Percentiles rank a stretch among this genome's conserved stretches.
phyloP scores from a whole-genome alignment of 805 yeast species.

The Wickerhamiella occidentalis region DNA sequence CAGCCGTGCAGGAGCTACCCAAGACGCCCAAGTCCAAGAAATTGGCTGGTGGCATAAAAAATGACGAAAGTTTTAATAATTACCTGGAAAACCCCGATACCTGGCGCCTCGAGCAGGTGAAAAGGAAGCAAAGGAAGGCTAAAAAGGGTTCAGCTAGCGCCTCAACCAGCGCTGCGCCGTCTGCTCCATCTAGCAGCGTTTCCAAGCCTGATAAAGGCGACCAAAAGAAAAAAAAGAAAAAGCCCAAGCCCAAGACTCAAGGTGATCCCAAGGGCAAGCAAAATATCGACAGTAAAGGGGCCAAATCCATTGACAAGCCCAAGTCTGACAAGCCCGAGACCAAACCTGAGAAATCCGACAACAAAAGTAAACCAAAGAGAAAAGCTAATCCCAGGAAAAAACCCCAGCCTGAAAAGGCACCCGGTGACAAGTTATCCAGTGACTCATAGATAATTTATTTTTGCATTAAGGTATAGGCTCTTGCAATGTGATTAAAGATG shows the following conservation, averaged over 20 bases:
- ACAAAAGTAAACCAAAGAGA: not conserved
- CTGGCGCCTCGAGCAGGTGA: not conserved
- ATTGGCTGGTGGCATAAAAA: not conserved
- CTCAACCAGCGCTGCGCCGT: not conserved
- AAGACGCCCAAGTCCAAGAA: not conserved
- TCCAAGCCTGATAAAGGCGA: not conserved
- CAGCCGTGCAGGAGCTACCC: conserved; percentile 1
- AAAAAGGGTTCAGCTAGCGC: no score
- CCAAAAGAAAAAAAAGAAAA: not conserved
- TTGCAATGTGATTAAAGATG: no score
- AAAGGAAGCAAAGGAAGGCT: not conserved
- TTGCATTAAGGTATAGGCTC: no score
- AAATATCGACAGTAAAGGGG: not conserved
- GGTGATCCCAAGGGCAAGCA: not conserved
- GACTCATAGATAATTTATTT: no score
- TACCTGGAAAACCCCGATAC: not conserved
- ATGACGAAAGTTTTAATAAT: not conserved
- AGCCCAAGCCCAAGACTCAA: not conserved
- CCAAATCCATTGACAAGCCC: not conserved
- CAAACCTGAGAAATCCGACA: not conserved
- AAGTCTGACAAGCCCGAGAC: not conserved
- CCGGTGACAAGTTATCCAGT: no score
- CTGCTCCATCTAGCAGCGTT: no score
- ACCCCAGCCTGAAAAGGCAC: no score
- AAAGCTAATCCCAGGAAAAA: not conserved